Evolutionary conservation across 495 filamentous ascomycete genomes (phyloP).

Genomic region (Aspergillus saccharolyticus): DNA sequence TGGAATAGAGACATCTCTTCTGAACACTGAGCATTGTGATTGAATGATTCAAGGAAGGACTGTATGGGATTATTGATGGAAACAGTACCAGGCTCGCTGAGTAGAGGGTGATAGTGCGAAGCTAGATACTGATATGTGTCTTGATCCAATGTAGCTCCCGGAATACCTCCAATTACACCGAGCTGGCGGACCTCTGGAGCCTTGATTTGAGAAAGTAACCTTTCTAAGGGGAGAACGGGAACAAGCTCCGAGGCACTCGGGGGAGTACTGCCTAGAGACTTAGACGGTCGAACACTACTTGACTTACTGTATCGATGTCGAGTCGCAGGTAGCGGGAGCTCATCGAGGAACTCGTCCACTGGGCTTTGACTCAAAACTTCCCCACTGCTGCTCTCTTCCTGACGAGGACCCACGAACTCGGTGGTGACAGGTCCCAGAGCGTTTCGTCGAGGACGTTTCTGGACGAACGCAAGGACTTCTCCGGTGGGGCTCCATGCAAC

Average conservation of each 20-base stretch:
- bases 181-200: conserved; percentile 52
- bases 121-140: conserved; percentile 56
- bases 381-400: conserved; percentile 30
- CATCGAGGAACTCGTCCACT: conserved; percentile 58
- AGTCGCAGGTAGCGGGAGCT: conserved; percentile 51
- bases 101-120: conserved; percentile 49
- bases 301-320: conserved; percentile 37
- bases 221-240: conserved; percentile 54
- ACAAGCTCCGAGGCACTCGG: conserved; percentile 46
- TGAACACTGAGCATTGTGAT: conserved; percentile 58
- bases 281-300: conserved; percentile 30
- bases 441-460: conserved; percentile 43
- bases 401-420: conserved; percentile 30
- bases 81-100: conserved; percentile 21
- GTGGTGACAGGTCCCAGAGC: conserved; percentile 29
- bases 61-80: conserved; percentile 39
- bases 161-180: conserved; percentile 57
- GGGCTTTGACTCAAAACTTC: conserved; percentile 60
- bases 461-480: conserved; percentile 43
- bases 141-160: conserved; percentile 46
- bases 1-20: conserved; percentile 55
- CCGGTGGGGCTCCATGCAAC: conserved; percentile 45
- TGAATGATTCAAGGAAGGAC: conserved; percentile 49
- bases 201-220: conserved; percentile 53
- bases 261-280: conserved; percentile 50